Evolutionary conservation across 345 rosid genomes (phyloP), one percentile per base, ranked within the genome.

Genomic region (Leavenworthia alabamica): DNA sequence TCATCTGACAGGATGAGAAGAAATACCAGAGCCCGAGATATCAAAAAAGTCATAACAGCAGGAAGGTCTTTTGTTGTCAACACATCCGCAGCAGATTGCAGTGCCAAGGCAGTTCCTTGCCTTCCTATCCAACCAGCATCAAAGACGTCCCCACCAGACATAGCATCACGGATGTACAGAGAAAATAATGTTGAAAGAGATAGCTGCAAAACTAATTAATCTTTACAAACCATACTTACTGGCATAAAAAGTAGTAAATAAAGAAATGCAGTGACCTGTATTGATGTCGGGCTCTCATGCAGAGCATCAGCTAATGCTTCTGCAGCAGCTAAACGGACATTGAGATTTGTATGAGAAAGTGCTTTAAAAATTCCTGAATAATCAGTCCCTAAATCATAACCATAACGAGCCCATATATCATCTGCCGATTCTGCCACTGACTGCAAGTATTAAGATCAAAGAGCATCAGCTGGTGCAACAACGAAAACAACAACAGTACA

Each of bases 281-380:
- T 85, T 29, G 92, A 72, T 72, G 87, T 78, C 9, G 96, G 96
- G 36, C 75, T 72, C 75, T 93, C 99, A 81, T 93, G 97, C 77
- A 93, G 78, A 54, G 99, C 97, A 76, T 90, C 81, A 73, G 97
- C 96, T 74, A 93, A 81, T 75, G 96, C 96, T 82, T 93, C 97
- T 3, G 99, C 97, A 29, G 96, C 88, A 68, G 97, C 88, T 76
- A 82, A 58, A 9, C 97, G 86, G 44, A 87, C 96, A 68, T 89
- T 89, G 63, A 85, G 84, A 74, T 93, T 82, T 55, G 77, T 55
- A 76, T 93, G 91, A 60, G 88, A 81, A 64, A 93, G 94, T 53
- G 96, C 96, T 72, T 78, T 87, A 66, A 81, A 89, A 55, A 89
- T 78, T 75, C 88, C 90, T 11, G 97, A 82, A 78, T 89, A 93